Evolutionary conservation across 768 basidiomycete species (phyloP).

Genomic region (Sarcodon sp.): DNA sequence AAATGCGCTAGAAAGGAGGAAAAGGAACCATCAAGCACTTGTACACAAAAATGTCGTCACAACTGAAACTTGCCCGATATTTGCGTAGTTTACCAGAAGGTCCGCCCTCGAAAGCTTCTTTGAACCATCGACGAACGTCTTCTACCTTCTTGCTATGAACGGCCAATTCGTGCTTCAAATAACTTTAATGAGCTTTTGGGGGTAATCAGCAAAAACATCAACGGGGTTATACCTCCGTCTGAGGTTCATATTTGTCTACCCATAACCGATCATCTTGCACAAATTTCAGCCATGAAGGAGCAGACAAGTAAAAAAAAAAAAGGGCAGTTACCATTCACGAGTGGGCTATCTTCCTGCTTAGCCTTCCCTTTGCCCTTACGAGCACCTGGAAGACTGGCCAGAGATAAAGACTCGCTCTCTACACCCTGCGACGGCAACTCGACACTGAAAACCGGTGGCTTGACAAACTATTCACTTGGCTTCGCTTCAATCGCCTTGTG

Average conservation of each 20-base stretch:
- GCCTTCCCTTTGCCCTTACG: too few species aligned
- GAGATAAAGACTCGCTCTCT: too few species aligned
- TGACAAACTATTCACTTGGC: background rate
- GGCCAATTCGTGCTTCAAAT: constrained; percentile 50
- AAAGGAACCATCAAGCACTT: background rate
- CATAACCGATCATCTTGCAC: constrained; percentile 12
- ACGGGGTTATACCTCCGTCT: constrained; percentile 11
- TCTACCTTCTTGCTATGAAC: constrained; percentile 74
- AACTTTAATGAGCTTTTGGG: too few species aligned
- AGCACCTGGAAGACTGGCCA: too few species aligned
- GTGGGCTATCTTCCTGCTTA: too few species aligned
- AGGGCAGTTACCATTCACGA: too few species aligned
- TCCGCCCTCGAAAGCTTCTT: constrained; percentile 59
- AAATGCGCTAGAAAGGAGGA: constrained; percentile 45
- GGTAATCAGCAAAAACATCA: background rate
- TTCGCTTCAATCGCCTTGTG: too few species aligned
- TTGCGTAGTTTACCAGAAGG: constrained; percentile 50
- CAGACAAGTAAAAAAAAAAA: too few species aligned
- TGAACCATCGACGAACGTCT: constrained; percentile 63
- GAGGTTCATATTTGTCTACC: constrained; percentile 21
- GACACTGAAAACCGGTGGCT: background rate
- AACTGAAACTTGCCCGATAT: constrained; percentile 55
- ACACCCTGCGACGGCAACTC: background rate
- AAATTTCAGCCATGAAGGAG: too few species aligned
- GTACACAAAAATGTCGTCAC: background rate